Evolutionary conservation across 805 yeast species (phyloP).

Genomic region (Monosporozyma aquatica): DNA sequence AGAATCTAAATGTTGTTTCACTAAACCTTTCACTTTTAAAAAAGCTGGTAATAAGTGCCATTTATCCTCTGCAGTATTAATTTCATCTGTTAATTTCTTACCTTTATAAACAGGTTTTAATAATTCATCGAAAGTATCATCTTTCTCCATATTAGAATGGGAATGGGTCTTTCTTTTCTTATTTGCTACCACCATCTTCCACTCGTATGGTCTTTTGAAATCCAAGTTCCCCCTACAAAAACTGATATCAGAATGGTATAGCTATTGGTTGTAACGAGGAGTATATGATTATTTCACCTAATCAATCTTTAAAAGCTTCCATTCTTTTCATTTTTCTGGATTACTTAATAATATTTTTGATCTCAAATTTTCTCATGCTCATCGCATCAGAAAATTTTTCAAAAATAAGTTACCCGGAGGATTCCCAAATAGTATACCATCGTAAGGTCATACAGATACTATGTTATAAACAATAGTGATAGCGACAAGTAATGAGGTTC

Average conservation of each 20-base stretch:
- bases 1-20: conserved; percentile 96
- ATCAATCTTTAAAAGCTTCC: no score
- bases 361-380: neutral
- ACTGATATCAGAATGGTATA: no score
- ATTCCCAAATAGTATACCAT: no score
- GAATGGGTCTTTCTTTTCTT: conserved; percentile 12
- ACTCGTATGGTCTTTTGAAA: no score
- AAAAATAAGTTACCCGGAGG: conserved; percentile 1
- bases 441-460: no score
- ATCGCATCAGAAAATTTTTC: conserved; percentile 1
- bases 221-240: no score
- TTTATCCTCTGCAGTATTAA: conserved; percentile 87
- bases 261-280: no score
- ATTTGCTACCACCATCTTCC: conserved; percentile 4
- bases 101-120: conserved; percentile 80
- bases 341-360: neutral
- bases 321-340: no score
- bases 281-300: no score
- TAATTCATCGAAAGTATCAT: conserved; percentile 65
- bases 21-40: conserved; percentile 88
- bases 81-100: conserved; percentile 74
- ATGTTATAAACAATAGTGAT: no score
- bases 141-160: conserved; percentile 22
- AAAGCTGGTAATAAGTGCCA: conserved; percentile 97
- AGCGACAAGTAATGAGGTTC: no score